phyloP scores from a whole-genome alignment of 2,329 filamentous ascomycete genomes.

The Hypoxylon sp. region DNA sequence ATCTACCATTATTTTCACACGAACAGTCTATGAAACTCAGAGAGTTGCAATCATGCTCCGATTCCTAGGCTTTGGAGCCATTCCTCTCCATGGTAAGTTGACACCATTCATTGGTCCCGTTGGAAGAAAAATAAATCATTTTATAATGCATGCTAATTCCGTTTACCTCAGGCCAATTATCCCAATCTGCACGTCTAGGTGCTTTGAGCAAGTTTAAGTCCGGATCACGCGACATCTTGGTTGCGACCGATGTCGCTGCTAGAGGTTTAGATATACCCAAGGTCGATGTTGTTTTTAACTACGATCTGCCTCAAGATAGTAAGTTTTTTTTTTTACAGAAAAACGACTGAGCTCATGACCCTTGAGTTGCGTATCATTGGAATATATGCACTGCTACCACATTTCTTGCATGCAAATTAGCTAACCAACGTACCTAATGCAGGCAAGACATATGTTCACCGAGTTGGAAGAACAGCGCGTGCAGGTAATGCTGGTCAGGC shows the following conservation, averaged over 20 bases:
- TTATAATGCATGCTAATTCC: not conserved
- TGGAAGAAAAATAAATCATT: too few relatives aligned
- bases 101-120: not conserved
- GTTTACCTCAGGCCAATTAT: constrained; percentile 71
- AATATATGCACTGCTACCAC: not conserved
- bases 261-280: constrained; percentile 91
- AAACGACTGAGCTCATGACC: not conserved
- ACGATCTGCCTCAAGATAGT: constrained; percentile 81
- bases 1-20: constrained; percentile 86
- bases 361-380: not conserved
- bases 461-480: constrained; percentile 86
- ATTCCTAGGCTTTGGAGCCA: constrained; percentile 85
- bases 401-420: not conserved
- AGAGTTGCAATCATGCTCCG: constrained; percentile 84
- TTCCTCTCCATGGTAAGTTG: constrained; percentile 77
- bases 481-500: constrained; percentile 86
- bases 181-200: constrained; percentile 84
- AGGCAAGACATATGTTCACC: constrained; percentile 85
- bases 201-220: constrained; percentile 90
- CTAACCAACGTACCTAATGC: not conserved
- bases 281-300: constrained; percentile 89
- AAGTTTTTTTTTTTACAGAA: not conserved
- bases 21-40: constrained; percentile 92
- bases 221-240: constrained; percentile 82
- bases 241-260: constrained; percentile 93